A percentile compares a stretch with the other conserved stretches of the same genome.
These are phyloP conservation scores for Imleria badia DNA, from an alignment of 768 basidiomycete genomes.

Conservation along the genomic window DNA sequence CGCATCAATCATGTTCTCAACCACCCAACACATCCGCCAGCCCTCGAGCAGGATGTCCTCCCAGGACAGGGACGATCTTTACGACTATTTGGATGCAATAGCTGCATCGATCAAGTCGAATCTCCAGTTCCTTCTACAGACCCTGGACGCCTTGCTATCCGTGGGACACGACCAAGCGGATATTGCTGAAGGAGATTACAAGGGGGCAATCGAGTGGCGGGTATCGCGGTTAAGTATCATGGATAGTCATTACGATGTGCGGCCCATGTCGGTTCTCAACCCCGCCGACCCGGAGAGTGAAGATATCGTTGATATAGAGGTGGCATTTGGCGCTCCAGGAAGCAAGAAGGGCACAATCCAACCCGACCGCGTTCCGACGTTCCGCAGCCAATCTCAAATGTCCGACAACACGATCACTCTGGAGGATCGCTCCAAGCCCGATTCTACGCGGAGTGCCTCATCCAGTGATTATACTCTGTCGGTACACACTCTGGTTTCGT, in stretches of 20 bases:
- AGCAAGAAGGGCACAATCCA: conserved; percentile 28
- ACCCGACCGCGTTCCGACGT: conserved; percentile 26
- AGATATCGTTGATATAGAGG: conserved; percentile 60
- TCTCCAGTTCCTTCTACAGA: conserved; percentile 52
- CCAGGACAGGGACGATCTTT: conserved; percentile 21
- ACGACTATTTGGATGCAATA: conserved; percentile 50
- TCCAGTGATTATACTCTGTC: conserved; percentile 28
- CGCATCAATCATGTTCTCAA: conserved; percentile 55
- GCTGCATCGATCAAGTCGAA: conserved; percentile 56
- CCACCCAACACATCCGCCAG: conserved; percentile 44
- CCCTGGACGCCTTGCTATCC: conserved; percentile 59
- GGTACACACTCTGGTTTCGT: conserved; percentile 23
- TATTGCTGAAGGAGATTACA: conserved; percentile 67
- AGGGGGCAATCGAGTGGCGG: conserved; percentile 74
- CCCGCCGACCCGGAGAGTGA: conserved; percentile 42
- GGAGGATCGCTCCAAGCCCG: conserved; percentile 24
- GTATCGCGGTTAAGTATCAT: conserved; percentile 68
- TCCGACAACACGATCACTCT: conserved; percentile 36
- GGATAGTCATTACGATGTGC: conserved; percentile 48
- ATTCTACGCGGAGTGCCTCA: conserved; percentile 16
- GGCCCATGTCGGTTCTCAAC: conserved; percentile 38
- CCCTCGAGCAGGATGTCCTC: not conserved
- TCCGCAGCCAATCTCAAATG: conserved; percentile 35
- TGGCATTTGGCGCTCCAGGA: conserved; percentile 46
- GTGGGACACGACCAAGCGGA: conserved; percentile 73